Evolutionary conservation across 495 filamentous ascomycete species (phyloP), one percentile per base, ranked within the genome.

Genomic region (Massariosphaeria phaeospora): DNA sequence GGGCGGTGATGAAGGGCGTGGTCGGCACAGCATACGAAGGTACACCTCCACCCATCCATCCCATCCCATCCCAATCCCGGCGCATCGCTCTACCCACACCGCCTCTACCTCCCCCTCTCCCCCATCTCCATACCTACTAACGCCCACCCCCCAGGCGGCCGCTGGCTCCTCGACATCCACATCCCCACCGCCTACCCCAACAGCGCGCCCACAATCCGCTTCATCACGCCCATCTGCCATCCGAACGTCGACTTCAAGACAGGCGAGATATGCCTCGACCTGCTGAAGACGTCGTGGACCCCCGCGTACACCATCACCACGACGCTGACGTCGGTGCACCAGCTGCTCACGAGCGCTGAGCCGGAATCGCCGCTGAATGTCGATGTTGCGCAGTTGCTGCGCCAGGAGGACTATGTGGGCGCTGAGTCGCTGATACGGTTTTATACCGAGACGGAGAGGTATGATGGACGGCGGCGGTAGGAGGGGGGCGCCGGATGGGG

Each of bases 241-340:
- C 49, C 55, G 2, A 50, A 53, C 52, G 61, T 54, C 29, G 53
- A 61, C 48, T 64, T 58, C 59, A 42, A 80, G 59, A 89, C 84
- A 3, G 93, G 93, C 62, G 88, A 96, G 67, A 93, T 98, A 67
- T 97, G 93, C 64, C 79, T 97, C 11, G 91, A 95, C 56, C 75
- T 98, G 49, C 71, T 98, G 38, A 85, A 84, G 59, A 80, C 82
- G 25, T 77, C 79, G 39, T 98, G 93, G 93, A 84, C 83, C 56
- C 85, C 90, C 26, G 80, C 85, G 26, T 94, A 93, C 65, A 91
- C 84, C 25, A 75, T 96, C 20, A 79, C 84, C 20, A 76, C 80
- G 55, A 89, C 85, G 46, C 70, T 96, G 61, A 84, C 85, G 59
- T 81, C 83, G 18, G 79, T 97, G 30, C 81, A 89, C 45, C 78